These are phyloP conservation scores for Nymphaea colorata DNA, from an alignment of 164 flowering plant genomes.

Conservation along the genomic window DNA sequence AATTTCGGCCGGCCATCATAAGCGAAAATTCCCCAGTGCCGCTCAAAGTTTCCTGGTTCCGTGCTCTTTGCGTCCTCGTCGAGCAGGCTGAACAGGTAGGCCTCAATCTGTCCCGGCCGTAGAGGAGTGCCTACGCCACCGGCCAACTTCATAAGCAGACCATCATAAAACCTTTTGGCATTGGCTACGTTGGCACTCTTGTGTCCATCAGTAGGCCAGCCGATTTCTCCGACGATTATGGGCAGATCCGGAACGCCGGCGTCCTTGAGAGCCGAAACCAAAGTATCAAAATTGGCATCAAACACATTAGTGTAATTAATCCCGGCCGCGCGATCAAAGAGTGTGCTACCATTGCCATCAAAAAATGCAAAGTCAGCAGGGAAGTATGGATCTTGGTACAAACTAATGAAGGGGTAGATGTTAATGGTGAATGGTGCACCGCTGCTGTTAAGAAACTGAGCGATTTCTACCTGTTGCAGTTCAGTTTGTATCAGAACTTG, in stretches of 20 bases:
- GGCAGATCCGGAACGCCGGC: conserved; percentile 1
- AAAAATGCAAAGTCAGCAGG: conserved; percentile 8
- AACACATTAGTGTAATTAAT: conserved; percentile 6
- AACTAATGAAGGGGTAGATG: conserved; percentile 9
- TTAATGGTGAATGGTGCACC: conserved; percentile 7
- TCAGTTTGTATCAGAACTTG: not conserved
- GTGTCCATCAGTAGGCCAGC: conserved; percentile 11
- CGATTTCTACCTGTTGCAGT: conserved; percentile 1
- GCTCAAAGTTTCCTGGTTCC: conserved; percentile 9
- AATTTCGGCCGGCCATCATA: conserved; percentile 9
- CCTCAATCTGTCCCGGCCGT: conserved; percentile 4
- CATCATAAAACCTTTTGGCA: conserved; percentile 5
- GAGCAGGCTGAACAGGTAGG: conserved; percentile 6
- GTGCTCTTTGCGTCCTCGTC: conserved; percentile 10
- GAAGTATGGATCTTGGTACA: conserved; percentile 1
- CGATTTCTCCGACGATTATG: conserved; percentile 7
- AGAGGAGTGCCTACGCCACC: conserved; percentile 4
- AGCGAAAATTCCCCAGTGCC: conserved; percentile 10
- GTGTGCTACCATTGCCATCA: conserved; percentile 1
- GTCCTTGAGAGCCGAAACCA: conserved; percentile 3
- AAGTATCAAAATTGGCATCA: conserved; percentile 8
- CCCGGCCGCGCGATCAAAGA: not conserved
- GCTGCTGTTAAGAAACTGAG: conserved; percentile 4
- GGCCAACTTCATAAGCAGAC: conserved; percentile 1
- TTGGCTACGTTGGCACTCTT: conserved; percentile 1